Evolutionary conservation across 345 rosid species (phyloP).

Genomic region (Sonneratia alba): DNA sequence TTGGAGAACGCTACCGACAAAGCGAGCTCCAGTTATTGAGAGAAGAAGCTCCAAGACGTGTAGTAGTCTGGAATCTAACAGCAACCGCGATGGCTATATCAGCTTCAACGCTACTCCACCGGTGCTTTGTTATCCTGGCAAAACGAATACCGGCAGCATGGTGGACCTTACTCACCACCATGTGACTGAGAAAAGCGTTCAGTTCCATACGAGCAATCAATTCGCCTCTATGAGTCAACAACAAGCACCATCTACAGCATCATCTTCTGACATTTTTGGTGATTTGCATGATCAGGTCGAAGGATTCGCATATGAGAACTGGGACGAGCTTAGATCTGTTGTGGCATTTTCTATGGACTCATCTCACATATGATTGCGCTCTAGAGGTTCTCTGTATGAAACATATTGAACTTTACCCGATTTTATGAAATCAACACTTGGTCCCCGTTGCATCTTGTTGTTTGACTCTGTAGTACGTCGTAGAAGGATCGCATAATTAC

Average conservation of each 20-base stretch:
- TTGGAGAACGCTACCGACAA: conserved; percentile 45
- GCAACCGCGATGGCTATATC: conserved; percentile 28
- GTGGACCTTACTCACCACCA: conserved; percentile 3
- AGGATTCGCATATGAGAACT: too few relatives aligned
- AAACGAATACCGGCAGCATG: conserved; percentile 13
- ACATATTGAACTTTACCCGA: too few relatives aligned
- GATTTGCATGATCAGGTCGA: too few relatives aligned
- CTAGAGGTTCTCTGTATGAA: too few relatives aligned
- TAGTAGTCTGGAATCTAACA: not conserved
- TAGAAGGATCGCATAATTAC: too few relatives aligned
- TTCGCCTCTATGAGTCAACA: conserved; percentile 9
- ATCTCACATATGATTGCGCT: too few relatives aligned
- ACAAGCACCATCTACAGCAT: conserved; percentile 22
- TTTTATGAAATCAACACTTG: too few relatives aligned
- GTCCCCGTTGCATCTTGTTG: too few relatives aligned
- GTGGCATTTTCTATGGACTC: too few relatives aligned
- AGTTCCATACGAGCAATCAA: not conserved
- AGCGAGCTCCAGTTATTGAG: conserved; percentile 12
- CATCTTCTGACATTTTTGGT: conserved; percentile 17
- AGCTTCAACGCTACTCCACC: conserved; percentile 29
- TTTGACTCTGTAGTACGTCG: too few relatives aligned
- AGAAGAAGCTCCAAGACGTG: conserved; percentile 15
- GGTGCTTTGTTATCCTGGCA: not conserved
- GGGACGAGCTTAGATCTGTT: too few relatives aligned
- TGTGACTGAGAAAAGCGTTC: not conserved